Evolutionary conservation across 768 basidiomycete species (phyloP).

Genomic region (Chiua virens): DNA sequence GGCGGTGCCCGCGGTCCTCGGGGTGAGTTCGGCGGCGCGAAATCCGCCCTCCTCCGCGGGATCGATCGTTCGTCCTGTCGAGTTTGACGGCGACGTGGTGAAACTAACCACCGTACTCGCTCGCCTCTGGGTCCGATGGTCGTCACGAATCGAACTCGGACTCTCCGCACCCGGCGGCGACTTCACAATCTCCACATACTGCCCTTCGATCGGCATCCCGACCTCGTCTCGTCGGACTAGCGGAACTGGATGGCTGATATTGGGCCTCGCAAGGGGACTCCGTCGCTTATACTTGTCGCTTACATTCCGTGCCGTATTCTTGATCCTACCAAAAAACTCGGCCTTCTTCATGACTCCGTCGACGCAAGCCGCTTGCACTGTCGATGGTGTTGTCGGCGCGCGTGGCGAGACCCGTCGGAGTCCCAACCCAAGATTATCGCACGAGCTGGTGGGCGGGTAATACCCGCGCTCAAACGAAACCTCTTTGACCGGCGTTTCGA

Average conservation of each 20-base stretch:
- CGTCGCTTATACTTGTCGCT: conserved; percentile 56
- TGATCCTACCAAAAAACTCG: conserved; percentile 65
- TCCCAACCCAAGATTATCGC: conserved; percentile 40
- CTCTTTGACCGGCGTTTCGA: conserved; percentile 26
- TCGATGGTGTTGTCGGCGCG: conserved; percentile 41
- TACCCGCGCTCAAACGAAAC: conserved; percentile 14
- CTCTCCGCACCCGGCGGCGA: conserved; percentile 15
- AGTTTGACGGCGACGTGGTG: conserved; percentile 59
- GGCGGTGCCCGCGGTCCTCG: conserved; percentile 32
- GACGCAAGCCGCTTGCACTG: conserved; percentile 32
- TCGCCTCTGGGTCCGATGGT: conserved; percentile 26
- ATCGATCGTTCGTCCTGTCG: conserved; percentile 65
- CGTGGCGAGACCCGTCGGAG: conserved; percentile 50
- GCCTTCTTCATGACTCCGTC: conserved; percentile 67
- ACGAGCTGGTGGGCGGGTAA: conserved; percentile 17
- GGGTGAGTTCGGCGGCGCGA: conserved; percentile 57
- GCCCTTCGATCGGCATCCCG: conserved; percentile 31
- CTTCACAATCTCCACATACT: conserved; percentile 33
- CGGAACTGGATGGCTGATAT: conserved; percentile 61
- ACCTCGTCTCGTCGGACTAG: conserved; percentile 23
- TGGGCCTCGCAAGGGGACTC: conserved; percentile 41
- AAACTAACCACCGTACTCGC: conserved; percentile 48
- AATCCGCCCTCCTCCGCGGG: conserved; percentile 67
- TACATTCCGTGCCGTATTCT: conserved; percentile 63
- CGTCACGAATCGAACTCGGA: conserved; percentile 44